Conservation (phyloP, 1,284 basidiomycete species). For the Cutaneotrichosporon mucoides region DNA sequence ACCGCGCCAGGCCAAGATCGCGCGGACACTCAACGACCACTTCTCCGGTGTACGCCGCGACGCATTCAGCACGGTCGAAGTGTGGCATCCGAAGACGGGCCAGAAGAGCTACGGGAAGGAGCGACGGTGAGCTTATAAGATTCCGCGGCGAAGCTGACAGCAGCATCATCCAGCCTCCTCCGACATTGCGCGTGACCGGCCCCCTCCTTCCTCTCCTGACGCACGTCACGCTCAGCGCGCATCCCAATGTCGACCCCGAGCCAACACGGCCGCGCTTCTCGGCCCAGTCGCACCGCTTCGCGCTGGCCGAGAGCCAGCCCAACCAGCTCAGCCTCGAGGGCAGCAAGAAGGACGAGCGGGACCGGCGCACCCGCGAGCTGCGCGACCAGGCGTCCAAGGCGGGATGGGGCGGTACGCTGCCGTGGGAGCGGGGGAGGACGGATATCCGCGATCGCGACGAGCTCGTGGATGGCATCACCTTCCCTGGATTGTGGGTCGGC, state of each 20-base stretch:
- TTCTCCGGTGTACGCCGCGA: conserved; percentile 1
- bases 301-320: background rate
- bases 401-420: conserved; percentile 34
- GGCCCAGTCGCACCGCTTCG: conserved; percentile 29
- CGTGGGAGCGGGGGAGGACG: conserved; percentile 21
- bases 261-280: conserved; percentile 15
- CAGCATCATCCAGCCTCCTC: conserved; percentile 42
- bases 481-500: conserved; percentile 37
- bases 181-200: conserved; percentile 36
- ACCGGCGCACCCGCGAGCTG: conserved; percentile 15
- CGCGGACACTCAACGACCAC: conserved; percentile 8
- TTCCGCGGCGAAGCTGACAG: conserved; percentile 8
- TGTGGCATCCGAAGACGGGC: conserved; percentile 43
- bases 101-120: conserved; percentile 47
- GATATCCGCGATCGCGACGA: conserved; percentile 21
- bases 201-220: conserved; percentile 25
- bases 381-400: conserved; percentile 28
- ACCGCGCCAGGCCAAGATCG: conserved; percentile 12
- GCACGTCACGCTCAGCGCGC: conserved; percentile 7
- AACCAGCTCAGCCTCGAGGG: background rate
- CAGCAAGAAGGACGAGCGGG: conserved; percentile 13
- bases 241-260: conserved; percentile 4
- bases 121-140: conserved; percentile 33
- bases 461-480: conserved; percentile 32
- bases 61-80: conserved; percentile 28